Percentiles rank a stretch among this genome's conserved stretches.
Evolutionary conservation across 2,329 filamentous ascomycete genomes (phyloP).

Genomic region (Microdochium bolleyi): DNA sequence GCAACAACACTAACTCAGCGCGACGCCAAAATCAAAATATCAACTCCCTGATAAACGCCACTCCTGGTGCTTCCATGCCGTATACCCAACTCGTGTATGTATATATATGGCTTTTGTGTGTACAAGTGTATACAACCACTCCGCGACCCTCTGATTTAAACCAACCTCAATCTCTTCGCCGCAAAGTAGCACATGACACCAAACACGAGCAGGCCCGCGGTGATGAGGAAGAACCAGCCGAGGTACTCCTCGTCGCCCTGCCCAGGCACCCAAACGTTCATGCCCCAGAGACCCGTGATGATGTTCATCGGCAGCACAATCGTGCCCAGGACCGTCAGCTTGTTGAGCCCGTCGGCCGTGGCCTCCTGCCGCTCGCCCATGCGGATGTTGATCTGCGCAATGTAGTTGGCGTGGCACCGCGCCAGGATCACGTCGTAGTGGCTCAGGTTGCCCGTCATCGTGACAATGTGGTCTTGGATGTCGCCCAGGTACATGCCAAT

Average conservation of each 20-base stretch:
- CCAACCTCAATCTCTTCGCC: constrained; percentile 46
- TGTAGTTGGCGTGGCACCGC: constrained; percentile 89
- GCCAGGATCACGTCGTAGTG: constrained; percentile 95
- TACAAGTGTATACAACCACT: background rate
- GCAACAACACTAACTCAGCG: too few species aligned
- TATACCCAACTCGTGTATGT: too few species aligned
- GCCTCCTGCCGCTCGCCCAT: constrained; percentile 98
- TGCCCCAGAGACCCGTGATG: constrained; percentile 96
- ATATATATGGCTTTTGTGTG: background rate
- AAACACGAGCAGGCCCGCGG: constrained; percentile 69
- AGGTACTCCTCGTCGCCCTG: constrained; percentile 73
- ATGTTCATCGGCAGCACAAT: constrained; percentile 99
- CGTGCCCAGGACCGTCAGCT: constrained; percentile 89
- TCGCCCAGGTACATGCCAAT: constrained; percentile 97
- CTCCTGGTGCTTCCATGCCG: too few species aligned
- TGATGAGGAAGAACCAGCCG: constrained; percentile 68
- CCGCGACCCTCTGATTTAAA: background rate
- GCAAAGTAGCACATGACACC: constrained; percentile 72
- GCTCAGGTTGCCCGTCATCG: constrained; percentile 92
- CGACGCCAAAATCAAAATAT: too few species aligned
- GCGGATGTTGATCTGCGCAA: constrained; percentile 97
- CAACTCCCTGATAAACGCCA: too few species aligned
- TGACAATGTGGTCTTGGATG: constrained; percentile 98
- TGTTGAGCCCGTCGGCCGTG: constrained; percentile 89
- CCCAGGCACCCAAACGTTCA: constrained; percentile 96